Evolutionary conservation across 441 rosid species (phyloP), one percentile per base, ranked within the genome.

Genomic region (Gossypium schwendimanii): DNA sequence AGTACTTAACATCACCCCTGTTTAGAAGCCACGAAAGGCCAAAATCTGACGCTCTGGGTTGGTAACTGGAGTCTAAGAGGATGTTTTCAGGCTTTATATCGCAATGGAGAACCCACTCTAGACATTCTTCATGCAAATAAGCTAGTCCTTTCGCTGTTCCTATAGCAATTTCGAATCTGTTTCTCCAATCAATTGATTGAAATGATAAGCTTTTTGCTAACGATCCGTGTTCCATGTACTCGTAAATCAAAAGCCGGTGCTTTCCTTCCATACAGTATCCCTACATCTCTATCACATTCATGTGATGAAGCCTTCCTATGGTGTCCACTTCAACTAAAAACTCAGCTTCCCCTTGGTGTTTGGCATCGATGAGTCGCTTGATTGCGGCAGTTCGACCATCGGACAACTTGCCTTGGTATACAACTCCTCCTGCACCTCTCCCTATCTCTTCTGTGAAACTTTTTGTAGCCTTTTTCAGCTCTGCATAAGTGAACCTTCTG

Each of bases 211-310:
- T 55, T 10, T 80, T 57, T 47, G 52, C 52, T 47, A 47, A 14
- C 15, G 52, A 47, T 47, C 52, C 75, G 2, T 75, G 71, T 41
- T 82, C 81, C 76, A 82, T 64, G 72, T 53, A 72, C 72, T 79
- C 65, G 17, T 81, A 82, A n/a, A 75, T 79, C 60, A 79, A 9
- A 45, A 82, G 79, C 69, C 73, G 72, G 41, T 80, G 80, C 61
- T 65, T 75, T 2, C 78, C 79, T 14, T 81, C 63, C 1, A 74
- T 77, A 8, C 81, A 83, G 2, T 70, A 83, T 0, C 86, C 84
- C 80, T 77, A 67, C 77, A 81, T 61, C 12, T 54, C 73, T 4
- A 79, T 79, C 63, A 83, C 55, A 33, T 75, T 78, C 80, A 70
- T 79, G 33, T 83, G 81, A 57, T 83, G 75, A 11, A 83, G 75